Conservation (phyloP, 108 stramenopile genomes). For the Pseudonitzschia delicatissima region DNA sequence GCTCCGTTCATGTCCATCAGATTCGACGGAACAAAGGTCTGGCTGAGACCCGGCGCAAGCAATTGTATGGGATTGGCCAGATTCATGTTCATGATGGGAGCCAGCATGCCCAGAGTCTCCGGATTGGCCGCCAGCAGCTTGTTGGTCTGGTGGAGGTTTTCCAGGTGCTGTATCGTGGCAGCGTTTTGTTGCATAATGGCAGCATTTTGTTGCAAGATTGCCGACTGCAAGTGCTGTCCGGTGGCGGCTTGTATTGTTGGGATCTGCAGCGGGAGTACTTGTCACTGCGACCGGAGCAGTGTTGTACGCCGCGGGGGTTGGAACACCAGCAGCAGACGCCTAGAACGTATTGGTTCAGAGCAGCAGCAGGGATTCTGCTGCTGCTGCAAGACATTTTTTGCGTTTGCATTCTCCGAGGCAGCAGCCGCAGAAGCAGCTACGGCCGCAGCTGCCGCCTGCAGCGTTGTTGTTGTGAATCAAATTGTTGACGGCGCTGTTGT, state of each 20-base stretch:
- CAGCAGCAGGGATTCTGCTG: neutral
- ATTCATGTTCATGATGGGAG: constrained; percentile 1
- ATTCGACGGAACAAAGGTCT: no score
- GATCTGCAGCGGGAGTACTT: neutral
- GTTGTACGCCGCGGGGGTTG: neutral
- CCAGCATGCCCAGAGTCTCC: neutral
- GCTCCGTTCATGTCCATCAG: neutral
- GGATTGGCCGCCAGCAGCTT: constrained; percentile 4
- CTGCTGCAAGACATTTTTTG: neutral
- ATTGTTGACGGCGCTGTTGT: neutral
- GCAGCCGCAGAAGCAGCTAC: neutral
- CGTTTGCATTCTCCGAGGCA: neutral
- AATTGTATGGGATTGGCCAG: no score
- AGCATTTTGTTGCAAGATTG: constrained; percentile 4
- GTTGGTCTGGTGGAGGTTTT: constrained; percentile 12
- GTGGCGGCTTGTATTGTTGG: neutral
- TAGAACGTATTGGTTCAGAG: neutral
- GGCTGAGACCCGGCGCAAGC: no score
- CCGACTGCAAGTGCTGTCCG: neutral
- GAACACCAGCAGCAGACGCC: neutral
- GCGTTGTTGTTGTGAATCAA: neutral
- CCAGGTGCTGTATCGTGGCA: neutral
- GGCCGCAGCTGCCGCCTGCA: neutral
- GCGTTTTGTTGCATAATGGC: constrained; percentile 8
- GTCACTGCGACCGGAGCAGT: neutral